Percentiles rank a stretch among this genome's conserved stretches.
phyloP scores from a whole-genome alignment of 495 filamentous ascomycete species.

The Neurospora sp. region DNA sequence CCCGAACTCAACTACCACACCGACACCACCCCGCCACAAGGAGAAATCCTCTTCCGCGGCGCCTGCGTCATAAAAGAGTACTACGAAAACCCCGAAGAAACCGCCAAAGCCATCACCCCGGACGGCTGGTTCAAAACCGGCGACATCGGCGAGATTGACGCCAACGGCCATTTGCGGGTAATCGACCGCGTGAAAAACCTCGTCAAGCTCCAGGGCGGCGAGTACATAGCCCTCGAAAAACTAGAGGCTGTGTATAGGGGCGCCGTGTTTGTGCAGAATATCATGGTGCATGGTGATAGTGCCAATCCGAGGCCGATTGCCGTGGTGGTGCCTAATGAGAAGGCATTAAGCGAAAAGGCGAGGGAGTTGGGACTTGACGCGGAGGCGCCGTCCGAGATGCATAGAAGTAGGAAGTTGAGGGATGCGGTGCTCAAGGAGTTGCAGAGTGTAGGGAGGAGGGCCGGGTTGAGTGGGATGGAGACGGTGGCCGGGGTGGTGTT shows the following conservation, averaged over 20 bases:
- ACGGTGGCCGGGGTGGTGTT: constrained; percentile 50
- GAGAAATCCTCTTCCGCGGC: constrained; percentile 75
- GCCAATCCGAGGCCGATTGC: constrained; percentile 44
- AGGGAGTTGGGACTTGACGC: constrained; percentile 39
- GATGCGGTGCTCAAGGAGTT: constrained; percentile 45
- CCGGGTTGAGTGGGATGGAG: constrained; percentile 45
- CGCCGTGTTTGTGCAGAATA: constrained; percentile 41
- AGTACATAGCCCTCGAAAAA: constrained; percentile 59
- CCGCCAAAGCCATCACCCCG: constrained; percentile 61
- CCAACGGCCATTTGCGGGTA: constrained; percentile 68
- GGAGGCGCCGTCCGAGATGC: constrained; percentile 22
- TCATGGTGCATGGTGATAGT: constrained; percentile 49
- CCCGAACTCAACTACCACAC: constrained; percentile 81
- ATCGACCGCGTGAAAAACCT: constrained; percentile 88
- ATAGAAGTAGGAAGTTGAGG: constrained; percentile 35
- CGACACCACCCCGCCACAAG: constrained; percentile 68
- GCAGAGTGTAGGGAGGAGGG: constrained; percentile 37
- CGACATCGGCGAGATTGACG: constrained; percentile 69
- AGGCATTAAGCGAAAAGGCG: constrained; percentile 41
- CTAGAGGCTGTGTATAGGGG: constrained; percentile 56
- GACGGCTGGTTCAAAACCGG: constrained; percentile 94
- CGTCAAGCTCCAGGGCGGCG: constrained; percentile 55
- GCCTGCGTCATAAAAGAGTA: constrained; percentile 61
- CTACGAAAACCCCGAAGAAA: constrained; percentile 74
- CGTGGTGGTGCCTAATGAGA: constrained; percentile 47